phyloP scores from a whole-genome alignment of 495 filamentous ascomycete species.

The Penicillium pulvis region DNA sequence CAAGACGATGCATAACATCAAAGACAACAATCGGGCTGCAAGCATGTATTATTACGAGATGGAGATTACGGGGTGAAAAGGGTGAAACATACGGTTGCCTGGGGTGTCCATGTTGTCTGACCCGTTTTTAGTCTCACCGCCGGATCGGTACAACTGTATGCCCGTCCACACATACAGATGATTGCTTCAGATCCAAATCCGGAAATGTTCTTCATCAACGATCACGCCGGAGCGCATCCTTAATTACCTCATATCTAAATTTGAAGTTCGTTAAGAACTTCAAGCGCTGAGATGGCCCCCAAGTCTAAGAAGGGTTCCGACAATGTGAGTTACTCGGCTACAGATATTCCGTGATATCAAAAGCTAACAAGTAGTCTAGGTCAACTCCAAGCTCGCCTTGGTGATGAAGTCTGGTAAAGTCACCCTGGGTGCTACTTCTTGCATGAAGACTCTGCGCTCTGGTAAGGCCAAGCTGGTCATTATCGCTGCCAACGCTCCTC shows the following conservation, averaged over 20 bases:
- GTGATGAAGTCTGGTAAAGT: constrained; percentile 97
- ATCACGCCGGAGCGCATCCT: constrained; percentile 41
- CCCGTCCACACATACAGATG: constrained; percentile 10
- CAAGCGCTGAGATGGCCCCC: constrained; percentile 74
- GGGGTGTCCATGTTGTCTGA: not conserved
- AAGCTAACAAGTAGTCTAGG: constrained; percentile 32
- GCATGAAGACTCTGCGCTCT: constrained; percentile 86
- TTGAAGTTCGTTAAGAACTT: constrained; percentile 30
- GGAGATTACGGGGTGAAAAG: constrained; percentile 6
- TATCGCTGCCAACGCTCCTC: constrained; percentile 91
- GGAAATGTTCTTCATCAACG: constrained; percentile 19
- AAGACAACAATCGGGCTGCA: constrained; percentile 3
- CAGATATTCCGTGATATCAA: not conserved
- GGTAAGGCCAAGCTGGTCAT: constrained; percentile 65
- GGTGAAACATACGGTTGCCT: constrained; percentile 1
- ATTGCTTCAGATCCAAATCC: constrained; percentile 22
- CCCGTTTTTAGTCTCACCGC: not conserved
- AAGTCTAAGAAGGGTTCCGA: constrained; percentile 91
- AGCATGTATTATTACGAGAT: constrained; percentile 3
- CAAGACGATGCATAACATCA: not conserved
- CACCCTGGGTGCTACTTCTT: constrained; percentile 89
- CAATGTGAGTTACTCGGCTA: constrained; percentile 42
- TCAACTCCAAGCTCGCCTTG: constrained; percentile 85
- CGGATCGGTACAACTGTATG: constrained; percentile 14
- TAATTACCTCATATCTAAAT: constrained; percentile 16